These are phyloP conservation scores for Morella rubra DNA, from an alignment of 306 rosid species.

Conservation along the genomic window DNA sequence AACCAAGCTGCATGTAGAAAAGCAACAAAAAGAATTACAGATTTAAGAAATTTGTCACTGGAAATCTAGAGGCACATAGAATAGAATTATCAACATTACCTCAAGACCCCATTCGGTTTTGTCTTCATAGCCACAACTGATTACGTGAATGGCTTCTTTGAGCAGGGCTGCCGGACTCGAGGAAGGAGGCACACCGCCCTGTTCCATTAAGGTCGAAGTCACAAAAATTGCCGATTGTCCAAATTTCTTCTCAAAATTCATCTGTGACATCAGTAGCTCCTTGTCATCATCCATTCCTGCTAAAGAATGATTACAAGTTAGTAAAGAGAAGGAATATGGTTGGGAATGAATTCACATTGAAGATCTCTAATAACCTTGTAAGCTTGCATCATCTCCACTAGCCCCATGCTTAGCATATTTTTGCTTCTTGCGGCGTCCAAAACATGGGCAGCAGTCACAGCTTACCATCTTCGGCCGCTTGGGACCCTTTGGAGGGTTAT, in stretches of 20 bases:
- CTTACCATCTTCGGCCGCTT: constrained; percentile 96
- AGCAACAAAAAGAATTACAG: constrained; percentile 12
- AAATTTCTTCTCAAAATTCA: constrained; percentile 88
- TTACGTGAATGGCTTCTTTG: constrained; percentile 93
- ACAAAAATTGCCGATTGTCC: constrained; percentile 94
- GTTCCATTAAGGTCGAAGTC: constrained; percentile 85
- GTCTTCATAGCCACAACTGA: constrained; percentile 92
- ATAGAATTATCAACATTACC: constrained; percentile 50
- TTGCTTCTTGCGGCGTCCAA: constrained; percentile 16
- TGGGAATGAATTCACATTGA: background rate
- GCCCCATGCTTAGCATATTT: constrained; percentile 52
- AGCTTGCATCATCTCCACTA: constrained; percentile 60
- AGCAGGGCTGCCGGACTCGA: constrained; percentile 75
- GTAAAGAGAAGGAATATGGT: background rate
- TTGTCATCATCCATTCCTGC: constrained; percentile 74
- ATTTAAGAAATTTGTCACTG: background rate
- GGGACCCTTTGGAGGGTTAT: constrained; percentile 82
- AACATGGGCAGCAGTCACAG: constrained; percentile 16
- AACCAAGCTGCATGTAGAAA: constrained; percentile 70
- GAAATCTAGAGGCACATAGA: constrained; percentile 5
- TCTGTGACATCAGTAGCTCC: constrained; percentile 81
- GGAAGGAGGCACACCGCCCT: constrained; percentile 83
- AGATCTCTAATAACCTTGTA: constrained; percentile 46
- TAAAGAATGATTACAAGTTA: constrained; percentile 6
- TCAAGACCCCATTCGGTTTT: constrained; percentile 95